Evolutionary conservation across 2,329 filamentous ascomycete genomes (phyloP).

Genomic region (Huntiella savannae): DNA sequence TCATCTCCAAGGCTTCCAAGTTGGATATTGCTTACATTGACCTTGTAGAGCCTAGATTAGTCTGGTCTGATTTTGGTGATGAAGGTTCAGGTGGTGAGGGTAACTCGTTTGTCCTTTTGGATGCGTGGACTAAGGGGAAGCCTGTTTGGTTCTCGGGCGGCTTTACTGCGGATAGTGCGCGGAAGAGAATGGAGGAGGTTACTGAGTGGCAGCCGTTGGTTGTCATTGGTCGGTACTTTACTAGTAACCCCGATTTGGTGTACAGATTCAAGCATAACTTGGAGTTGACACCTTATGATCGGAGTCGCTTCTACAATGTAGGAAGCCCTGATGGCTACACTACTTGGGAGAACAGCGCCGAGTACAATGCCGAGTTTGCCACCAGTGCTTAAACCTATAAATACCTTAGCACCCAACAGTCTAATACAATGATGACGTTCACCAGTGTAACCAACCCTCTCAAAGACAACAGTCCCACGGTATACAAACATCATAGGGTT

Average conservation of each 20-base stretch:
- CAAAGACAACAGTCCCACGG: no score
- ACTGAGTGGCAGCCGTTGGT: slow-evolving; percentile 16
- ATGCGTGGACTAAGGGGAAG: slow-evolving; percentile 11
- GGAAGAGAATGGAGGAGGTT: slow-evolving; percentile 13
- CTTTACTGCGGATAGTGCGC: slow-evolving; percentile 15
- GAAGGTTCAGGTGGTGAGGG: slow-evolving; percentile 16
- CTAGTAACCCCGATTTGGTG: slow-evolving; percentile 20
- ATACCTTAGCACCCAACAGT: no score
- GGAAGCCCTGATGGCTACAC: slow-evolving; percentile 11
- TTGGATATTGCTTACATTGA: slow-evolving; percentile 38
- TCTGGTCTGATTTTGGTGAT: slow-evolving; percentile 21
- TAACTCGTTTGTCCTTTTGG: slow-evolving; percentile 13
- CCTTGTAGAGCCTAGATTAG: slow-evolving; percentile 35
- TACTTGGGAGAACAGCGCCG: slow-evolving; percentile 4
- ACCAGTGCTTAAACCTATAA: no score
- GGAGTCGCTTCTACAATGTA: slow-evolving; percentile 16
- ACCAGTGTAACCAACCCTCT: no score
- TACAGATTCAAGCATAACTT: slow-evolving; percentile 16
- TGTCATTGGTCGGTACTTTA: slow-evolving; percentile 19
- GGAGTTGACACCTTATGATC: slow-evolving; percentile 16
- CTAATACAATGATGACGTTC: no score
- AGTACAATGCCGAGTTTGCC: neutral
- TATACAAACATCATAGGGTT: no score
- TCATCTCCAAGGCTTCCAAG: slow-evolving; percentile 30
- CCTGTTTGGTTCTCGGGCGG: slow-evolving; percentile 19